phyloP scores from a whole-genome alignment of 495 filamentous ascomycete species.

The Amphirosellinia nigrospora region DNA sequence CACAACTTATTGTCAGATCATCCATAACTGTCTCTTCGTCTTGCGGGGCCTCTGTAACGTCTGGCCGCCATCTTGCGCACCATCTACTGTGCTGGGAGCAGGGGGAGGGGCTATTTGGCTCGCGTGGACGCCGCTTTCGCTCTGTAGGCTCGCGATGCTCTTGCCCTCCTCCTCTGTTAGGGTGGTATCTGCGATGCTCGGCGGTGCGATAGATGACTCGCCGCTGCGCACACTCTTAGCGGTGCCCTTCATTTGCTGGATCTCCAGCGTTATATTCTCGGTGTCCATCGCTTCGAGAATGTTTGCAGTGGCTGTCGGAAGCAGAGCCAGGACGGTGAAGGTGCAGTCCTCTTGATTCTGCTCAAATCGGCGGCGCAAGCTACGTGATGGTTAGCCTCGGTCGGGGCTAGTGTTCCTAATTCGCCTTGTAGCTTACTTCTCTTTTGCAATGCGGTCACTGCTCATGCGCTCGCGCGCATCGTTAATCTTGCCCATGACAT shows the following conservation, averaged over 20 bases:
- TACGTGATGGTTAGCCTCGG: constrained; percentile 45
- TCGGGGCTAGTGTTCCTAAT: not conserved
- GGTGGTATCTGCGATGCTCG: constrained; percentile 66
- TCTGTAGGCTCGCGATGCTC: constrained; percentile 77
- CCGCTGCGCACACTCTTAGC: constrained; percentile 68
- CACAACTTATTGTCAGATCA: constrained; percentile 95
- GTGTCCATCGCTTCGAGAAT: constrained; percentile 88
- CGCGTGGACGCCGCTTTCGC: constrained; percentile 78
- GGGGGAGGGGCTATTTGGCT: constrained; percentile 69
- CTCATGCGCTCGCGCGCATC: constrained; percentile 95
- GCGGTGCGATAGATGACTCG: constrained; percentile 66
- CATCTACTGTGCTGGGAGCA: constrained; percentile 38
- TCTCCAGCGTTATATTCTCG: constrained; percentile 84
- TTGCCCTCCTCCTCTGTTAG: constrained; percentile 77
- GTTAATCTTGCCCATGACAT: constrained; percentile 86
- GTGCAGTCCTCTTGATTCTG: constrained; percentile 99
- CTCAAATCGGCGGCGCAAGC: constrained; percentile 92
- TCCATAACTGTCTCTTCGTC: constrained; percentile 93
- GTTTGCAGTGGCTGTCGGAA: constrained; percentile 88
- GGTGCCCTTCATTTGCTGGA: constrained; percentile 92
- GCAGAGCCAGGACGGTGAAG: constrained; percentile 93
- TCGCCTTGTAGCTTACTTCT: constrained; percentile 72
- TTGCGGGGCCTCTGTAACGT: constrained; percentile 63
- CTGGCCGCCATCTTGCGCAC: constrained; percentile 46
- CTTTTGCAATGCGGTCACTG: constrained; percentile 90